Conservation (phyloP, 2,329 filamentous ascomycete genomes). For the Penicillium capsulatum region DNA sequence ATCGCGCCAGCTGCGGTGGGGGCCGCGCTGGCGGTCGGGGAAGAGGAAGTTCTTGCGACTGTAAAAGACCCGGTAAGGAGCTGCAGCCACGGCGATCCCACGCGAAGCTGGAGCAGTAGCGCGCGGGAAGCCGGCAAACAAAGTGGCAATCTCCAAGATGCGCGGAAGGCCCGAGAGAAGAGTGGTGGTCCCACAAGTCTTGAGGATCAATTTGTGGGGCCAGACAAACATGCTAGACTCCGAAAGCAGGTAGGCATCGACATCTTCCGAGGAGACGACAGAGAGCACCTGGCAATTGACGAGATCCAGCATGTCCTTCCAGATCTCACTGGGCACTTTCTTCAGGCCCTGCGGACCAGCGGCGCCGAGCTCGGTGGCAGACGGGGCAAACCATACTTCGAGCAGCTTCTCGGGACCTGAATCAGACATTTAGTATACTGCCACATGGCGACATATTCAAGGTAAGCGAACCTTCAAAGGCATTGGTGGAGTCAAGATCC, state of each 20-base stretch:
- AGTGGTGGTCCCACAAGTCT: slow-evolving; percentile 97
- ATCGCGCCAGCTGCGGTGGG: slow-evolving; percentile 95
- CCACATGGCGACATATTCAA: neutral
- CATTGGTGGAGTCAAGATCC: slow-evolving; percentile 90
- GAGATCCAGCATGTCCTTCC: slow-evolving; percentile 95
- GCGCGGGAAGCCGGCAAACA: slow-evolving; percentile 83
- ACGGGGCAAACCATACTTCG: slow-evolving; percentile 95
- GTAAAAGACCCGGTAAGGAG: slow-evolving; percentile 95
- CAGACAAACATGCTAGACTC: slow-evolving; percentile 99
- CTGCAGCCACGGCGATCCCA: slow-evolving; percentile 70
- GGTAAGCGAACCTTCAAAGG: slow-evolving; percentile 70
- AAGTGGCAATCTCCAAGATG: slow-evolving; percentile 85
- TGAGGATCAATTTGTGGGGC: slow-evolving; percentile 97
- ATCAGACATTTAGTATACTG: slow-evolving; percentile 4
- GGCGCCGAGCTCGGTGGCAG: slow-evolving; percentile 63
- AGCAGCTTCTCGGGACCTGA: slow-evolving; percentile 90
- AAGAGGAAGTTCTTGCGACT: slow-evolving; percentile 98
- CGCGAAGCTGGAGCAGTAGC: slow-evolving; percentile 63
- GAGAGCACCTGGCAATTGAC: slow-evolving; percentile 99
- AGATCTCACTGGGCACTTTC: slow-evolving; percentile 73
- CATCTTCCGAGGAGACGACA: slow-evolving; percentile 83
- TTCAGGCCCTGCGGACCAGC: slow-evolving; percentile 76
- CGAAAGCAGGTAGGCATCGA: slow-evolving; percentile 94
- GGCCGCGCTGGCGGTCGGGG: slow-evolving; percentile 87
- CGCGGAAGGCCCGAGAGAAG: slow-evolving; percentile 83